These are phyloP conservation scores for Clonostachys sp. DNA, from an alignment of 2,329 filamentous ascomycete species.

Conservation along the genomic window DNA sequence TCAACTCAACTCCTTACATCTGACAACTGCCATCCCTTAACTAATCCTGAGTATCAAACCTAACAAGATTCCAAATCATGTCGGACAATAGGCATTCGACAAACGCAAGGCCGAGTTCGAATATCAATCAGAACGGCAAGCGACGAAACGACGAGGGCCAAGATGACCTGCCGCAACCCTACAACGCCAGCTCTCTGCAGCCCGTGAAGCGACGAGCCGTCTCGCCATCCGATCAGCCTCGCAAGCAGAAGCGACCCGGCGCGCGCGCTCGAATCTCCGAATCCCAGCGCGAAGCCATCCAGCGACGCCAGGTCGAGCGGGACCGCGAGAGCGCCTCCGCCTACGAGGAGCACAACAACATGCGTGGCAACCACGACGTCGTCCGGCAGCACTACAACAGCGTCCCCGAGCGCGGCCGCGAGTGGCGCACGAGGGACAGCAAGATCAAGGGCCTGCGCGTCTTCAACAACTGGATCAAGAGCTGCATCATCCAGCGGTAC, in stretches of 20 bases:
- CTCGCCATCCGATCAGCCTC: slow-evolving; percentile 50
- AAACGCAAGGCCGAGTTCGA: no score
- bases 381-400: slow-evolving; percentile 95
- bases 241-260: slow-evolving; percentile 66
- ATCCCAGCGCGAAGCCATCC: slow-evolving; percentile 62
- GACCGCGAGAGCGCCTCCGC: slow-evolving; percentile 35
- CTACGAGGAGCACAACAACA: slow-evolving; percentile 19
- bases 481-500: slow-evolving; percentile 94
- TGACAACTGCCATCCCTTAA: no score
- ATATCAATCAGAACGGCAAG: slow-evolving; percentile 13
- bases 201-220: slow-evolving; percentile 54
- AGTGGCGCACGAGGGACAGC: slow-evolving; percentile 92
- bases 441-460: slow-evolving; percentile 91
- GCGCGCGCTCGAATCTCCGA: slow-evolving; percentile 63
- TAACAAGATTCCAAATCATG: no score
- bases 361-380: slow-evolving; percentile 67
- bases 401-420: slow-evolving; percentile 85
- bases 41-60: no score
- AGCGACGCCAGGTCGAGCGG: slow-evolving; percentile 56
- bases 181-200: slow-evolving; percentile 54
- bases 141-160: slow-evolving; percentile 19
- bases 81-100: no score
- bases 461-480: slow-evolving; percentile 99
- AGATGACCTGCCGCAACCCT: slow-evolving; percentile 51
- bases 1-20: no score